Percentiles rank a stretch among this genome's conserved stretches.
phyloP scores from a whole-genome alignment of 768 basidiomycete genomes.

The Clavaria fumosa region DNA sequence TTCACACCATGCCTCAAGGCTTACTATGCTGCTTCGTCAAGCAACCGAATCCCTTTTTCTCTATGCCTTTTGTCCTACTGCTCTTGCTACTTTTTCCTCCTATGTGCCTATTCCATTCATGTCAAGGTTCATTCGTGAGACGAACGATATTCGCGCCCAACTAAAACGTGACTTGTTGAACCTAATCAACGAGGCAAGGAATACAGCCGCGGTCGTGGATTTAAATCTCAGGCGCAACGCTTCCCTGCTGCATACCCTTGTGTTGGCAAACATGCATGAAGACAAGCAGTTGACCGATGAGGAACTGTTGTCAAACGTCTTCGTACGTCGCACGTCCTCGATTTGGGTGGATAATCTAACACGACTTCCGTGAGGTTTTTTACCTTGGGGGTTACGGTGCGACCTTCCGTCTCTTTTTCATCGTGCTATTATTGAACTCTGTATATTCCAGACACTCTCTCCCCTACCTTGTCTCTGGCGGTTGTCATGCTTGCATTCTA shows the following conservation, averaged over 20 bases:
- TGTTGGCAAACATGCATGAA: conserved; percentile 23
- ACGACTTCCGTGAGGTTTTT: conserved; percentile 20
- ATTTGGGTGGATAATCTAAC: not conserved
- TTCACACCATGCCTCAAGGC: conserved; percentile 11
- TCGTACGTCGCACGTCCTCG: conserved; percentile 19
- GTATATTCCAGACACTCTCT: conserved; percentile 27
- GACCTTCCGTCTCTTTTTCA: too few species aligned
- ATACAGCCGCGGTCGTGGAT: conserved; percentile 11
- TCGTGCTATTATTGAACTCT: too few species aligned
- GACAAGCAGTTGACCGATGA: conserved; percentile 20
- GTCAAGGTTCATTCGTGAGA: conserved; percentile 13
- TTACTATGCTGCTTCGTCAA: too few species aligned
- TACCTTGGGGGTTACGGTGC: conserved; percentile 35
- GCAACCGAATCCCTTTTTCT: too few species aligned
- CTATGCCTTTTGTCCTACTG: too few species aligned
- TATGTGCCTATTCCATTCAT: conserved; percentile 18
- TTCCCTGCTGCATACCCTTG: conserved; percentile 21
- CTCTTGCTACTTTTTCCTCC: conserved; percentile 10
- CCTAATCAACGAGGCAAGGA: conserved; percentile 18
- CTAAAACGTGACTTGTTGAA: conserved; percentile 19
- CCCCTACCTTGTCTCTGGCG: conserved; percentile 29
- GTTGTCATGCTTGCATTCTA: conserved; percentile 32
- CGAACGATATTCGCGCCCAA: conserved; percentile 16
- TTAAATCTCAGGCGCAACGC: conserved; percentile 8
- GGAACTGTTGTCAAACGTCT: conserved; percentile 18